These are phyloP conservation scores for Thermomyces lanuginosus DNA, from an alignment of 2,329 filamentous ascomycete genomes.

Conservation along the genomic window DNA sequence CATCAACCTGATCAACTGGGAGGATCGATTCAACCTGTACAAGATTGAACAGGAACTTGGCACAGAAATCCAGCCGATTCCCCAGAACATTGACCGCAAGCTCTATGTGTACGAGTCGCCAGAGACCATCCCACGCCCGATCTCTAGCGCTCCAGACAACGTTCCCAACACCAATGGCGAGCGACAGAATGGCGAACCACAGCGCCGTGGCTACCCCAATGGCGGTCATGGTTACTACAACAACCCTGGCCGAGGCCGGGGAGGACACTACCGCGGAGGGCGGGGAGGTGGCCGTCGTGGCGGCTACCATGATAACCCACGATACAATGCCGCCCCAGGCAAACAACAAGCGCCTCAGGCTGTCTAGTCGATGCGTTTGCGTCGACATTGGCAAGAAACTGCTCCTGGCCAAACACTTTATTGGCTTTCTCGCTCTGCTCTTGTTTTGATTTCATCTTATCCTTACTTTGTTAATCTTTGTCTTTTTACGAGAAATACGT, in stretches of 20 bases:
- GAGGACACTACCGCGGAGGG: constrained; percentile 28
- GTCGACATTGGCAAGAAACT: too few species aligned
- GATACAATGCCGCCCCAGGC: constrained; percentile 12
- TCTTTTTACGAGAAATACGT: background rate
- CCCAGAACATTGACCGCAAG: constrained; percentile 84
- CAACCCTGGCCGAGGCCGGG: constrained; percentile 21
- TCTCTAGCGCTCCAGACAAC: constrained; percentile 38
- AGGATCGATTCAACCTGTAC: constrained; percentile 96
- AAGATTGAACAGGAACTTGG: constrained; percentile 95
- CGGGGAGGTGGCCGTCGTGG: constrained; percentile 28
- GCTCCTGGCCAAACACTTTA: too few species aligned
- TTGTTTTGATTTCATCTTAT: constrained; percentile 1
- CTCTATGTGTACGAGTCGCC: constrained; percentile 97
- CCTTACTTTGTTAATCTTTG: background rate
- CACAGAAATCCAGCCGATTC: constrained; percentile 96
- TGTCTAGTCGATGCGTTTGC: constrained; percentile 11
- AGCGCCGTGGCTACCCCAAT: constrained; percentile 20
- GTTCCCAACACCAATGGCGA: constrained; percentile 11
- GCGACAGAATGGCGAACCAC: constrained; percentile 14
- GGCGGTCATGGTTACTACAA: constrained; percentile 24
- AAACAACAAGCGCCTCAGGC: constrained; percentile 17
- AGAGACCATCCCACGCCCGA: constrained; percentile 79
- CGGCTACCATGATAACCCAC: constrained; percentile 17
- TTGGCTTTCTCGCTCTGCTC: constrained; percentile 1
- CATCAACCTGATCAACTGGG: constrained; percentile 99